These are phyloP conservation scores for Candolleomyces efflorescens DNA, from an alignment of 768 basidiomycete genomes.

Conservation along the genomic window DNA sequence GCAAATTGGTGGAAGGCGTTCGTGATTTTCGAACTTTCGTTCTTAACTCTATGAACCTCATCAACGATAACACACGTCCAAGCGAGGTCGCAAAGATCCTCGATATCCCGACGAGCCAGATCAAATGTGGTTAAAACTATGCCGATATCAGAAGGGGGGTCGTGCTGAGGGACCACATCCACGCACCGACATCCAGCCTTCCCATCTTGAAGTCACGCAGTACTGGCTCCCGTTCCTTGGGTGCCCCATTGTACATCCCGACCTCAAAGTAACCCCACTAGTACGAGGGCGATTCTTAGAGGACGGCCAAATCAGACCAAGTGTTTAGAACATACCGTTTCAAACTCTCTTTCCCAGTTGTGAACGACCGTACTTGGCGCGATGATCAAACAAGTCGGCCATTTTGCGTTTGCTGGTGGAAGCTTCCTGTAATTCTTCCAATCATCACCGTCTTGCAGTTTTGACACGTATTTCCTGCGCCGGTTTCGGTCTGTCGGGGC, in stretches of 20 bases:
- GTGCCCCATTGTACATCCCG: slow-evolving; percentile 58
- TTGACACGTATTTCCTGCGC: slow-evolving; percentile 61
- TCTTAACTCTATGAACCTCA: slow-evolving; percentile 90
- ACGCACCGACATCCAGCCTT: slow-evolving; percentile 77
- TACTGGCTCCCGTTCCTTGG: slow-evolving; percentile 49
- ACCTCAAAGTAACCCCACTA: slow-evolving; percentile 97
- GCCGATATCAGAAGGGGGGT: background rate
- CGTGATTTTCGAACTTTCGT: slow-evolving; percentile 61
- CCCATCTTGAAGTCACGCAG: slow-evolving; percentile 76
- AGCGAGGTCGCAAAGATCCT: slow-evolving; percentile 58
- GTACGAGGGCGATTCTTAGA: slow-evolving; percentile 1
- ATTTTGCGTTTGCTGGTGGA: slow-evolving; percentile 64
- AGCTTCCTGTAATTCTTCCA: slow-evolving; percentile 52
- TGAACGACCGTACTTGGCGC: slow-evolving; percentile 79
- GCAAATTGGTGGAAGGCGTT: slow-evolving; percentile 66
- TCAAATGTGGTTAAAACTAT: slow-evolving; percentile 83
- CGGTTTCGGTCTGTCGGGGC: slow-evolving; percentile 59
- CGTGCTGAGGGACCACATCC: background rate
- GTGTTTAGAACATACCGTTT: slow-evolving; percentile 47
- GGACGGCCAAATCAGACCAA: background rate
- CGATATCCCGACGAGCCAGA: slow-evolving; percentile 67
- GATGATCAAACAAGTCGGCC: slow-evolving; percentile 86
- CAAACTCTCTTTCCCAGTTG: slow-evolving; percentile 90
- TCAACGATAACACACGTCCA: slow-evolving; percentile 80
- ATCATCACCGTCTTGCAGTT: slow-evolving; percentile 52